Evolutionary conservation across 2,329 filamentous ascomycete species (phyloP).

Genomic region (Dichotomopilus funicola): DNA sequence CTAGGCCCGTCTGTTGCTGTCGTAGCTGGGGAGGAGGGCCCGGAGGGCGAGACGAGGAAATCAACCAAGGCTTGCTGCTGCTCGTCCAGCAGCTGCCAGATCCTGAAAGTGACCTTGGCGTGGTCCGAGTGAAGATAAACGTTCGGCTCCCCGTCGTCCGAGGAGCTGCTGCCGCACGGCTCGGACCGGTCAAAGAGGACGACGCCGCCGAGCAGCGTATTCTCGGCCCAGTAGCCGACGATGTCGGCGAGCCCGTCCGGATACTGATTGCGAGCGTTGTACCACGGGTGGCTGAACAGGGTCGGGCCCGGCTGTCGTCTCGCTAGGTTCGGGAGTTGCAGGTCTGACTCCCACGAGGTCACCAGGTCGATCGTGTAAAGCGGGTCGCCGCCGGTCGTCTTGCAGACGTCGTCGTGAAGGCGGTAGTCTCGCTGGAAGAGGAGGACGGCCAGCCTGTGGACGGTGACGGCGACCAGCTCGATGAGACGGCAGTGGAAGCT

Average conservation of each 20-base stretch:
- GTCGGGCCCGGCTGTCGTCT: background rate
- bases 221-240: constrained; percentile 7
- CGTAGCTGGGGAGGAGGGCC: background rate
- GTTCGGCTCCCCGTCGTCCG: background rate
- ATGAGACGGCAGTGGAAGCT: background rate
- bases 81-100: constrained; percentile 2
- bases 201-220: constrained; percentile 1
- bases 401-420: background rate
- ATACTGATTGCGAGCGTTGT: background rate
- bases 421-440: background rate
- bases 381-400: background rate
- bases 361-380: background rate
- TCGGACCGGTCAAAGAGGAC: background rate
- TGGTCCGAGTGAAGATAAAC: constrained; percentile 1
- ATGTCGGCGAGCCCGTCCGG: background rate
- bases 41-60: background rate
- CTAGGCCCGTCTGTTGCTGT: background rate
- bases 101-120: background rate
- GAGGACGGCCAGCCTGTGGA: constrained; percentile 1
- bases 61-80: background rate
- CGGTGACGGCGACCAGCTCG: background rate
- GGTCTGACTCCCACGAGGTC: background rate
- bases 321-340: background rate
- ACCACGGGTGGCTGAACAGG: background rate
- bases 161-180: background rate